These are phyloP conservation scores for Hypomyces perniciosus DNA, from an alignment of 2,329 filamentous ascomycete species.

Conservation along the genomic window DNA sequence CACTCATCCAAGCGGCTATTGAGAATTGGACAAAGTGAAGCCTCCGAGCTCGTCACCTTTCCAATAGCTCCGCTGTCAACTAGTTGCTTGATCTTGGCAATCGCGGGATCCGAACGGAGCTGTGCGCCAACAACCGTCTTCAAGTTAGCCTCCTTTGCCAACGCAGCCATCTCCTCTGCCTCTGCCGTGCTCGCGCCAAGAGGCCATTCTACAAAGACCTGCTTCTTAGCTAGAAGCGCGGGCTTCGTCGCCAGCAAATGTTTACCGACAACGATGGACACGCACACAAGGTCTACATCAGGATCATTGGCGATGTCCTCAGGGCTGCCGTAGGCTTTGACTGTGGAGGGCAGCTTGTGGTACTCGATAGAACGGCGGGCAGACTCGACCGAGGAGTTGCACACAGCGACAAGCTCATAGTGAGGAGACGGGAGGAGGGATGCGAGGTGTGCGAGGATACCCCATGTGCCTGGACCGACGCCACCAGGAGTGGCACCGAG, in stretches of 20 bases:
- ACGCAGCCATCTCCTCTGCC: constrained; percentile 33
- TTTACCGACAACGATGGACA: constrained; percentile 42
- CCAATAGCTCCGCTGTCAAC: constrained; percentile 12
- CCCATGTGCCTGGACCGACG: constrained; percentile 32
- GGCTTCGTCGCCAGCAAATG: constrained; percentile 29
- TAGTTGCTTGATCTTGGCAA: constrained; percentile 14
- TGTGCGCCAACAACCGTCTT: constrained; percentile 43
- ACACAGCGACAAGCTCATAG: constrained; percentile 43
- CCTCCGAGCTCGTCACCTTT: constrained; percentile 8
- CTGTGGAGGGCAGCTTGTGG: constrained; percentile 33
- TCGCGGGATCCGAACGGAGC: constrained; percentile 35
- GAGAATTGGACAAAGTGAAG: background rate
- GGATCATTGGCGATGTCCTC: constrained; percentile 38
- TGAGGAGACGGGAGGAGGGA: constrained; percentile 31
- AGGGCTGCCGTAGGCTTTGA: constrained; percentile 41
- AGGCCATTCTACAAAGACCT: constrained; percentile 50
- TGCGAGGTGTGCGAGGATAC: constrained; percentile 45
- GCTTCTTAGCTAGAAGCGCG: constrained; percentile 41
- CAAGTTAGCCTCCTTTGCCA: constrained; percentile 27
- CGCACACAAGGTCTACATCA: constrained; percentile 47
- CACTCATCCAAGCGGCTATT: constrained; percentile 11
- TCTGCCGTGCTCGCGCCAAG: constrained; percentile 34
- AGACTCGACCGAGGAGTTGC: constrained; percentile 40
- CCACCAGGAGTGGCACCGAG: constrained; percentile 8
- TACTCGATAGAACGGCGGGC: constrained; percentile 35